Evolutionary conservation across 441 rosid species (phyloP), one percentile per base, ranked within the genome.

Genomic region (Geranium incanum): DNA sequence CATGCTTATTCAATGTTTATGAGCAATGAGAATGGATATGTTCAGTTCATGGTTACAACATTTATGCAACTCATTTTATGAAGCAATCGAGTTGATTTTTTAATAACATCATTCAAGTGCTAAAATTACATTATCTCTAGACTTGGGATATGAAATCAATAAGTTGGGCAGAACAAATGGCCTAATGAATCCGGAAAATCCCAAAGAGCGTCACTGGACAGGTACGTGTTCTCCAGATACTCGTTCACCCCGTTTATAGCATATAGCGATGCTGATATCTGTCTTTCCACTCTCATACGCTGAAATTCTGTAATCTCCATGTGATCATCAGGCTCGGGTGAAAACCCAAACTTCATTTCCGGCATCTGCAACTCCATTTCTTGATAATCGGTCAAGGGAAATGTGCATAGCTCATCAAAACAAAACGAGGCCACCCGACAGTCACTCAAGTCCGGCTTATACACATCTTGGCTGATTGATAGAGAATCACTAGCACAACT

Each of bases 241-340:
- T 88, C 88, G 0, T 83, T 60, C 70, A 86, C 82, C 15, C 93
- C 89, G 72, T 85, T 82, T 73, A 88, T 85, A 1, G 91, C 89
- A 45, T 86, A 84, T 0, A 85, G 81, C 3, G 93, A 88, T 72
- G 91, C 91, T 5, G 91, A 88, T 71, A 83, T 73, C 70, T 85
- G 85, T 71, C 89, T 76, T 70, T 86, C 93, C 18, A 82, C 83
- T 38, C 71, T 86, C 88, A 86, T 84, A 68, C 87, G 81, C 77
- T 78, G 75, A 85, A 86, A 76, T 28, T 76, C 87, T 64, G 77
- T 80, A 13, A 86, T 75, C 77, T 76, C 78, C 0, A 86, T 75
- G 1, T 87, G 81, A 60, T 83, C 85, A 23, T 85, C 88, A 2
- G 16, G 15, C 1, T 50, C 59, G 4, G 15, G 0, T 5, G 59